A percentile compares a stretch with the other conserved stretches of the same genome.
These are phyloP conservation scores for Gynochthodes officinalis DNA, from an alignment of 257 asterid genomes.

Conservation along the genomic window DNA sequence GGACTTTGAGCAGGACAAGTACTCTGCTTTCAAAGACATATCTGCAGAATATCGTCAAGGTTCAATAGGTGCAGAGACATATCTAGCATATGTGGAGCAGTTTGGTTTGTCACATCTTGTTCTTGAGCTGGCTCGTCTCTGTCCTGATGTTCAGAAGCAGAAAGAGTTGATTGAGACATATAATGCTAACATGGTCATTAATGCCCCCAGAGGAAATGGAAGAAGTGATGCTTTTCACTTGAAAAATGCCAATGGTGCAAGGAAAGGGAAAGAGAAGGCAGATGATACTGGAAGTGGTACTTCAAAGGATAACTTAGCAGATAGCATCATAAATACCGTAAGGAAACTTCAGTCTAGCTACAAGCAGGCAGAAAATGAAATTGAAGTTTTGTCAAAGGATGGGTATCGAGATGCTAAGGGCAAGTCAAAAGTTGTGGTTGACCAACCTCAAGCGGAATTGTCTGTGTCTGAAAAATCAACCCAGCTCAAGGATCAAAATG, in stretches of 20 bases:
- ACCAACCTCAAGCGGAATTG: constrained; percentile 29
- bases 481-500: constrained; percentile 34
- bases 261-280: constrained; percentile 60
- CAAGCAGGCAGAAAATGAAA: constrained; percentile 52
- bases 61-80: constrained; percentile 64
- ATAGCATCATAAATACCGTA: constrained; percentile 48
- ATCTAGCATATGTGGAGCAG: constrained; percentile 66
- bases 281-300: constrained; percentile 36
- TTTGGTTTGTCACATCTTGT: constrained; percentile 93
- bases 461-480: constrained; percentile 29
- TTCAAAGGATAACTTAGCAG: constrained; percentile 44
- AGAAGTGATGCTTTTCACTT: constrained; percentile 26
- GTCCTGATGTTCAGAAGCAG: constrained; percentile 81
- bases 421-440: constrained; percentile 44
- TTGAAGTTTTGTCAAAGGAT: constrained; percentile 74
- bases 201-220: constrained; percentile 33
- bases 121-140: constrained; percentile 72
- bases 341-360: constrained; percentile 61
- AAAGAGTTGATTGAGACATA: constrained; percentile 75
- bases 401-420: constrained; percentile 69
- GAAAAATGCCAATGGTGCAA: constrained; percentile 37
- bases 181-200: constrained; percentile 40
- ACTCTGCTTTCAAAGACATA: constrained; percentile 61
- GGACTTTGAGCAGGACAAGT: constrained; percentile 68
- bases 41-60: constrained; percentile 80